Evolutionary conservation across 768 basidiomycete genomes (phyloP).

Genomic region (Suillus subaureus): DNA sequence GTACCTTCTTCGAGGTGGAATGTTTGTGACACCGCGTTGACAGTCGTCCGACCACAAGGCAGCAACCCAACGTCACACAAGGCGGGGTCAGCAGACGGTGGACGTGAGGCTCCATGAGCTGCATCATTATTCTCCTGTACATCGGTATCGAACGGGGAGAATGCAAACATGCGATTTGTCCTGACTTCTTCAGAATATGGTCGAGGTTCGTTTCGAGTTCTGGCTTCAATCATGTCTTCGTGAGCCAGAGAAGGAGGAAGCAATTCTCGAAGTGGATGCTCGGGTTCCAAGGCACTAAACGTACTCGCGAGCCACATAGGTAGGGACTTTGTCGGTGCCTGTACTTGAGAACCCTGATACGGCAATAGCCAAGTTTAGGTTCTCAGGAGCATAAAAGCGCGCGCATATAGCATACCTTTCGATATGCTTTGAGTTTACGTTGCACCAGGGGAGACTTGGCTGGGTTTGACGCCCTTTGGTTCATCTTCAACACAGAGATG

Average conservation of each 20-base stretch:
- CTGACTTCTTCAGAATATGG: neutral
- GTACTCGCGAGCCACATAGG: conserved; percentile 61
- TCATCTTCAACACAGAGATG: conserved; percentile 49
- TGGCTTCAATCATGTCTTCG: conserved; percentile 5
- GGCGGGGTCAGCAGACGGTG: neutral
- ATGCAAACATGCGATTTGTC: conserved; percentile 26
- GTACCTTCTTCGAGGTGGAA: neutral
- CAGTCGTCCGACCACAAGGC: neutral
- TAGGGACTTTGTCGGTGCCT: conserved; percentile 33
- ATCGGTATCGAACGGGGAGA: conserved; percentile 27
- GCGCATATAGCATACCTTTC: conserved; percentile 35
- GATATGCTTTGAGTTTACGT: neutral
- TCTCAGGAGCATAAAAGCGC: conserved; percentile 13
- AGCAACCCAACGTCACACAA: neutral
- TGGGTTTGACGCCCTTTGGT: conserved; percentile 6
- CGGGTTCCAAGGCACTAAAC: conserved; percentile 44
- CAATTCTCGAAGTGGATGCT: conserved; percentile 37
- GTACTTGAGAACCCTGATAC: conserved; percentile 16
- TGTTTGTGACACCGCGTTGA: neutral
- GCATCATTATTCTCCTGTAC: no score
- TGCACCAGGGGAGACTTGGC: neutral
- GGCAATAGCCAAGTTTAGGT: conserved; percentile 13
- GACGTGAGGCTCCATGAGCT: neutral
- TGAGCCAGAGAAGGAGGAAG: conserved; percentile 24
- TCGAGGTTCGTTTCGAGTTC: conserved; percentile 9